These are phyloP conservation scores for Gnomoniopsis sp. DNA, from an alignment of 2,329 filamentous ascomycete genomes.

Conservation along the genomic window DNA sequence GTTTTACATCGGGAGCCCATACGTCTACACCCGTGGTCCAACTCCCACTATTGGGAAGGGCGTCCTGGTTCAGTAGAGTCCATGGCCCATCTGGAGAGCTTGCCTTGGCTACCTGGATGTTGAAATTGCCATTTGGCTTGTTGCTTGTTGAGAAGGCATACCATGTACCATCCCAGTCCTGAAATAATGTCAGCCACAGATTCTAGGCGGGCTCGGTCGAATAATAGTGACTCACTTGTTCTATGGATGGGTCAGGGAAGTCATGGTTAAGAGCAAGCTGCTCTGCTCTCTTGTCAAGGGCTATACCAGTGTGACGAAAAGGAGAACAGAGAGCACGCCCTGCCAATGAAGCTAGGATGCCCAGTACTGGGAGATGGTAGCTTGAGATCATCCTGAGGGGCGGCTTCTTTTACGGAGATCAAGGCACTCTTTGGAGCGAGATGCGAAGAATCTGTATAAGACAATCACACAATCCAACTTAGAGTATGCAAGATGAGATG, in stretches of 20 bases:
- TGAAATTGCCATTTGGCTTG: conserved; percentile 28
- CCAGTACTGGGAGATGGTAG: conserved; percentile 2
- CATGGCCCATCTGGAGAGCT: conserved; percentile 44
- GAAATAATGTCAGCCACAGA: not conserved
- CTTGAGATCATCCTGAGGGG: not conserved
- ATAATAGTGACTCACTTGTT: conserved; percentile 31
- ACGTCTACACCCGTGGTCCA: conserved; percentile 54
- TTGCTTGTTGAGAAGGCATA: conserved; percentile 56
- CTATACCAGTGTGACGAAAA: not conserved
- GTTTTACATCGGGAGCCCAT: conserved; percentile 61
- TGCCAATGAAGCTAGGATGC: conserved; percentile 9
- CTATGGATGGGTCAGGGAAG: conserved; percentile 54
- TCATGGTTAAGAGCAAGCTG: conserved; percentile 27
- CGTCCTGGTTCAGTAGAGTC: conserved; percentile 45
- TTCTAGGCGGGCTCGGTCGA: too few species aligned
- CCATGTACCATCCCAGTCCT: conserved; percentile 42
- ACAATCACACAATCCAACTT: not conserved
- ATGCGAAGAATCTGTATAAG: not conserved
- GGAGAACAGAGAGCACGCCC: conserved; percentile 2
- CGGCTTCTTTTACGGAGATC: not conserved
- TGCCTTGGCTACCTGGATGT: conserved; percentile 53
- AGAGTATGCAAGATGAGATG: not conserved
- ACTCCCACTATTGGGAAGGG: conserved; percentile 44
- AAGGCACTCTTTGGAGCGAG: not conserved
- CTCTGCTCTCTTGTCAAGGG: conserved; percentile 11